Conservation (phyloP, 2,329 filamentous ascomycete genomes). For the Davidsoniella neocaledoniae region DNA sequence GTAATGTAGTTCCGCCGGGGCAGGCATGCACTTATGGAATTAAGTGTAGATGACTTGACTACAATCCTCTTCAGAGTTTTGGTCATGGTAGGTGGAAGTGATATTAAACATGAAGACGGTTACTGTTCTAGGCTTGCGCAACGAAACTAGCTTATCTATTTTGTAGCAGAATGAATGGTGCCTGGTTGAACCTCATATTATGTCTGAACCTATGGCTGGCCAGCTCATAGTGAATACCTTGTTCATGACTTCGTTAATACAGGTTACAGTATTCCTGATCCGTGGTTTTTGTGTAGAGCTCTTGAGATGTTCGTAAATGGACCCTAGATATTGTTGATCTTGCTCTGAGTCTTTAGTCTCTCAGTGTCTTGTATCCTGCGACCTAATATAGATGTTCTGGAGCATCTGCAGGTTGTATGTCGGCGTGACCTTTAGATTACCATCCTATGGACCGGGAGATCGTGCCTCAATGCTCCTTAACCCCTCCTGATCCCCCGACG, state of each 20-base stretch:
- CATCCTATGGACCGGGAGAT: too few relatives aligned
- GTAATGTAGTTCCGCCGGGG: conserved; percentile 14
- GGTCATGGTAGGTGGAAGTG: conserved; percentile 17
- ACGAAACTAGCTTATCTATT: background rate
- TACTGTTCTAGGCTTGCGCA: conserved; percentile 11
- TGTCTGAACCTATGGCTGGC: conserved; percentile 12
- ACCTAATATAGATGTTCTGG: too few relatives aligned
- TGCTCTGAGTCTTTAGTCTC: too few relatives aligned
- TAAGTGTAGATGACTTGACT: conserved; percentile 14
- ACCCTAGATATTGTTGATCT: too few relatives aligned
- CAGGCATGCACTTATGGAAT: conserved; percentile 13
- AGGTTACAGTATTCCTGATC: background rate
- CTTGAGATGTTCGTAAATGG: too few relatives aligned
- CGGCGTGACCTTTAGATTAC: too few relatives aligned
- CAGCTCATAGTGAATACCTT: background rate
- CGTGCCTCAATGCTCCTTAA: too few relatives aligned
- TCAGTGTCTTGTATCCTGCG: too few relatives aligned
- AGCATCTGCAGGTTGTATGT: too few relatives aligned
- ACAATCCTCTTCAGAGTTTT: conserved; percentile 18
- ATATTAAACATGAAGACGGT: conserved; percentile 17
- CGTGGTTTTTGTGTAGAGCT: too few relatives aligned
- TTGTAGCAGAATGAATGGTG: background rate
- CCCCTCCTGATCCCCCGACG: too few relatives aligned
- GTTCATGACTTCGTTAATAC: background rate
- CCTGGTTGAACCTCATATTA: conserved; percentile 7